Conservation (phyloP, 257 asterid genomes). For the Galeopsis tetrahit region DNA sequence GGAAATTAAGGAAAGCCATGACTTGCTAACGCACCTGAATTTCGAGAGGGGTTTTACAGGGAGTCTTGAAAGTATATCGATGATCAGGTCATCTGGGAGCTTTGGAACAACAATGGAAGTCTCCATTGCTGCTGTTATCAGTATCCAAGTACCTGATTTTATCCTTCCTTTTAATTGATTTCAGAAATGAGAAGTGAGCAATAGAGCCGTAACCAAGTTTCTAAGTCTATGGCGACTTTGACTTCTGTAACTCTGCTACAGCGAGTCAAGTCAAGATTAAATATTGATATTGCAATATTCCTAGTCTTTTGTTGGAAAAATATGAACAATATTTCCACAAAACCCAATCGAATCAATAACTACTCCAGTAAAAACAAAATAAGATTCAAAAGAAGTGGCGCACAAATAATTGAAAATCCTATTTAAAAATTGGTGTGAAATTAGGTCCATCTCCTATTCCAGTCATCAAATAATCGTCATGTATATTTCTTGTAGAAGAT, state of each 20-base stretch:
- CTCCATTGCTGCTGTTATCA: slow-evolving; percentile 23
- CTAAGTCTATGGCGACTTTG: neutral
- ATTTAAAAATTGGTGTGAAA: neutral
- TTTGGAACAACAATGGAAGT: slow-evolving; percentile 22
- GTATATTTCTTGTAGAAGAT: neutral
- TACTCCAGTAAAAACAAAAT: neutral
- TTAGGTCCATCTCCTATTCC: neutral
- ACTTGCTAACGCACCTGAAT: slow-evolving; percentile 57
- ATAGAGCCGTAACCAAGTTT: neutral
- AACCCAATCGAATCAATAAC: neutral
- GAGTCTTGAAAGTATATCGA: slow-evolving; percentile 55
- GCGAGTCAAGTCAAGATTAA: too few species aligned
- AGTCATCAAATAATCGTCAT: neutral
- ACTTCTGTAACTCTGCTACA: too few species aligned
- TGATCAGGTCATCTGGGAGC: slow-evolving; percentile 56
- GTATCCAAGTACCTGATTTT: neutral
- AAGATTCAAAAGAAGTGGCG: too few species aligned
- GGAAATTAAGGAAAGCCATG: slow-evolving; percentile 54
- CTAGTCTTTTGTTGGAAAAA: too few species aligned
- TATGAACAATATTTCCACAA: neutral
- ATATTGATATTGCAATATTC: too few species aligned
- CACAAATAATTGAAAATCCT: too few species aligned
- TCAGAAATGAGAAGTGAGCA: slow-evolving; percentile 1
- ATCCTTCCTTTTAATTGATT: neutral
- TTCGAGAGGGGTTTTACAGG: slow-evolving; percentile 52